Evolutionary conservation across 495 filamentous ascomycete genomes (phyloP), one percentile per base, ranked within the genome.

Genomic region (Xylaria curta): DNA sequence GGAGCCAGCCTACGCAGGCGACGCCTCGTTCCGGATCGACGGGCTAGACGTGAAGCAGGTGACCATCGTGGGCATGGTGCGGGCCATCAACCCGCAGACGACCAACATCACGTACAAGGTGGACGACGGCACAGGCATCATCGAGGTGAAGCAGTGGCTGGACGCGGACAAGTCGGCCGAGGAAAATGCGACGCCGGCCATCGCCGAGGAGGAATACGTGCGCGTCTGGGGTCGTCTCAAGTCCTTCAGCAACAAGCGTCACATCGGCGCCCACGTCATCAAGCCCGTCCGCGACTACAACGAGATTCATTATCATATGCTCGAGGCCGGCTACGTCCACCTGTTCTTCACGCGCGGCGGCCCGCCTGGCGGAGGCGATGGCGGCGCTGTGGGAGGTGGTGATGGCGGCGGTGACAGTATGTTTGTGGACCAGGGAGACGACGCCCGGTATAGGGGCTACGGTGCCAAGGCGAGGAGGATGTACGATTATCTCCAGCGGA

Each of bases 131-230:
- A 98, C 96, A 0, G 96, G 93, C 70, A 85, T 89, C 36, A 89
- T 97, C 68, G 96, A 99, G 85, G 94, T 94, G 51, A 98, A 97
- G 85, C 89, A 93, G 80, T 98, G 94, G 93, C 83, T 94, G 26
- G 93, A 97, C 82, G 82, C 82, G 3, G 85, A 86, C 68, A 83
- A 85, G 68, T 76, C 82, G 62, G 84, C 77, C 47, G 79, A 83
- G 60, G 62, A 76, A 53, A 44, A 60, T 8, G 84, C 76, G 38
- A 78, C 83, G 60, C 63, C 76, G 46, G 53, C 62, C 17, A 82
- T 85, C 71, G 73, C 76, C 10, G 85, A 91, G 73, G 91, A 93
- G 74, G 87, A 89, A 28, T 97, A 97, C 82, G 92, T 93, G 44
- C 90, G 93, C 72, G 91, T 96, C 15, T 93, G 88, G 80, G 96